Conservation (phyloP, 2,329 filamentous ascomycete species). For the Trichophaea hybrida region DNA sequence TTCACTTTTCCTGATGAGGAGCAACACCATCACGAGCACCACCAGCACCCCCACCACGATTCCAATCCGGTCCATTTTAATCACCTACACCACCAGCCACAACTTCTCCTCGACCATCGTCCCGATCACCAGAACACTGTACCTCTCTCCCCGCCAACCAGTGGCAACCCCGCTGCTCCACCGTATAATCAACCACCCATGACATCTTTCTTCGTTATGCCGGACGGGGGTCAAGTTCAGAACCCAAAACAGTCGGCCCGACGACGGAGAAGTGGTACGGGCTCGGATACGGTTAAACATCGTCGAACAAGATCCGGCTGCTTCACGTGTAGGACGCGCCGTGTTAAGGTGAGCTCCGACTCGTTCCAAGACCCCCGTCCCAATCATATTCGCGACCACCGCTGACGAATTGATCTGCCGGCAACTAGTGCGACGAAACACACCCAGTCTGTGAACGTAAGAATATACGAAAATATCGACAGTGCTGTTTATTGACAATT, state of each 20-base stretch:
- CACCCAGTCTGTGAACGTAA: constrained; percentile 72
- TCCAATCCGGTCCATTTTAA: too few species aligned
- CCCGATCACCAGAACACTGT: too few species aligned
- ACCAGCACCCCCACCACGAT: not conserved
- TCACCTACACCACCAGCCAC: too few species aligned
- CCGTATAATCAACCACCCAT: not conserved
- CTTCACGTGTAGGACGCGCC: constrained; percentile 74
- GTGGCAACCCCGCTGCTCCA: not conserved
- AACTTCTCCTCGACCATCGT: too few species aligned
- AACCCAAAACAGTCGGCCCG: constrained; percentile 14
- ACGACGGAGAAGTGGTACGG: constrained; percentile 27
- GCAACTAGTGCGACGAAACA: constrained; percentile 66
- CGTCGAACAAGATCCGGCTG: constrained; percentile 86
- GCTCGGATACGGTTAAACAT: constrained; percentile 69
- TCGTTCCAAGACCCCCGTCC: constrained; percentile 6
- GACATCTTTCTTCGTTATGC: constrained; percentile 18
- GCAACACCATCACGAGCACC: not conserved
- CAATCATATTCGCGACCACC: not conserved
- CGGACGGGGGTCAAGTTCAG: constrained; percentile 18
- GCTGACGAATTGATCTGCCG: not conserved
- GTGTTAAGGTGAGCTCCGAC: constrained; percentile 52
- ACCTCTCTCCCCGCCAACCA: not conserved
- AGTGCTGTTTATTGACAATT: not conserved
- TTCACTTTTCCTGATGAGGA: not conserved
- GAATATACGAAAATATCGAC: not conserved